Evolutionary conservation across 2,329 filamentous ascomycete genomes (phyloP).

Genomic region (Penicillium sp.): DNA sequence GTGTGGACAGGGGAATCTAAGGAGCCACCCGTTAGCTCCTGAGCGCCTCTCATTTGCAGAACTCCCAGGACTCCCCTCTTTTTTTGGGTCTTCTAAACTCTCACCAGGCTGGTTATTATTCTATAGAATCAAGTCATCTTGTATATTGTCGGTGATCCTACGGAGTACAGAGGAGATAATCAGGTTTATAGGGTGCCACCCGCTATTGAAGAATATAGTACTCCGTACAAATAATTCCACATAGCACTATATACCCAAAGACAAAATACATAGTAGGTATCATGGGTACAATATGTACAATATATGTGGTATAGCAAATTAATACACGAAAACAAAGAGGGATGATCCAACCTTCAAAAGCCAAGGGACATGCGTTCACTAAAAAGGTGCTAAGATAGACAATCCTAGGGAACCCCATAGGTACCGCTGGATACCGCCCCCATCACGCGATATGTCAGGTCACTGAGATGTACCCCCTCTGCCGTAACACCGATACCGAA

Average conservation of each 20-base stretch:
- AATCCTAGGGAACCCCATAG: constrained; percentile 2
- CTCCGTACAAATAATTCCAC: too few relatives aligned
- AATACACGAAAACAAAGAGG: not conserved
- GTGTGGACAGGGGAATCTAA: constrained; percentile 10
- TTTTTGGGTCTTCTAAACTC: not conserved
- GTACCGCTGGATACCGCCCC: constrained; percentile 6
- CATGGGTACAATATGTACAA: not conserved
- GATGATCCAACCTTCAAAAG: constrained; percentile 15
- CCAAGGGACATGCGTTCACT: constrained; percentile 19
- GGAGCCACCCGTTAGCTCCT: constrained; percentile 15
- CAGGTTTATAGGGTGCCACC: too few relatives aligned
- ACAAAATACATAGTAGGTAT: not conserved
- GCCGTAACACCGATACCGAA: constrained; percentile 18
- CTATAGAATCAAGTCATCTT: too few relatives aligned
- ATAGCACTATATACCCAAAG: not conserved
- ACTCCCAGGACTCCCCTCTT: not conserved
- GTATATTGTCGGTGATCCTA: too few relatives aligned
- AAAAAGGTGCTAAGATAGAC: constrained; percentile 24
- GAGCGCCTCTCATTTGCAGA: constrained; percentile 5
- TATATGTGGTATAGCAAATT: not conserved
- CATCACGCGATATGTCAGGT: constrained; percentile 2
- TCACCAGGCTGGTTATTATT: not conserved
- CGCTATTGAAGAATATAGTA: too few relatives aligned
- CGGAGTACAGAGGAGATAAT: too few relatives aligned
- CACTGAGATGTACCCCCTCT: constrained; percentile 6